These are phyloP conservation scores for Yamadazyma triangularis DNA, from an alignment of 1,139 yeast species.

Conservation along the genomic window DNA sequence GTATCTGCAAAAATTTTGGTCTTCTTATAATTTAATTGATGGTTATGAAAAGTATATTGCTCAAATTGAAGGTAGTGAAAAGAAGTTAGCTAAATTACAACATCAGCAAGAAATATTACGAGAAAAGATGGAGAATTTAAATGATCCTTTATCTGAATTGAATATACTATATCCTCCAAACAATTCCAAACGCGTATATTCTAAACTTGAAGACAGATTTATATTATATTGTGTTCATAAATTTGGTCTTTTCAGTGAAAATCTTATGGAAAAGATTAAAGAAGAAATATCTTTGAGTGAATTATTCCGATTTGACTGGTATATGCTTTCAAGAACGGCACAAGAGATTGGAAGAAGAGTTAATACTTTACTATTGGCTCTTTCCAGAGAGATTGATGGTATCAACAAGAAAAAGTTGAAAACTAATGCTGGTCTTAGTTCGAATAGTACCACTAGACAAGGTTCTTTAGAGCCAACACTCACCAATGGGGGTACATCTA, in stretches of 20 bases:
- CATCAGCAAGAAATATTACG: slow-evolving; percentile 65
- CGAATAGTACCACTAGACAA: slow-evolving; percentile 27
- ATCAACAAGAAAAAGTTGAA: slow-evolving; percentile 31
- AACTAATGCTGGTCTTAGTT: slow-evolving; percentile 13
- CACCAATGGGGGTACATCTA: slow-evolving; percentile 3
- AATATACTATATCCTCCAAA: slow-evolving; percentile 85
- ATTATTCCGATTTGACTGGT: slow-evolving; percentile 86
- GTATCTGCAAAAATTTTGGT: slow-evolving; percentile 75
- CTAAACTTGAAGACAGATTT: slow-evolving; percentile 84
- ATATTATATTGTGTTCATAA: slow-evolving; percentile 68
- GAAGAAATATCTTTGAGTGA: slow-evolving; percentile 72
- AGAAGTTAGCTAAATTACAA: slow-evolving; percentile 58
- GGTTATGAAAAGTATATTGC: slow-evolving; percentile 81
- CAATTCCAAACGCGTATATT: slow-evolving; percentile 80
- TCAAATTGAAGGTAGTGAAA: slow-evolving; percentile 89
- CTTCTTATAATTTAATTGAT: slow-evolving; percentile 63
- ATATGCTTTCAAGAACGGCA: slow-evolving; percentile 76
- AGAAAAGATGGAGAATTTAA: slow-evolving; percentile 56
- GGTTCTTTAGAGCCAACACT: slow-evolving; percentile 31
- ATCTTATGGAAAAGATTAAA: slow-evolving; percentile 69
- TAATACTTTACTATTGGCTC: slow-evolving; percentile 69
- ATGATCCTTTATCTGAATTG: slow-evolving; percentile 73
- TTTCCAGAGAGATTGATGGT: slow-evolving; percentile 72
- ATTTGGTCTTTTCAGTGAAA: slow-evolving; percentile 69
- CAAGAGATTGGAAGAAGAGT: slow-evolving; percentile 82